Percentiles rank a stretch among this genome's conserved stretches.
phyloP scores from a whole-genome alignment of 2,329 filamentous ascomycete species.

The Acephala macrosclerotiorum region DNA sequence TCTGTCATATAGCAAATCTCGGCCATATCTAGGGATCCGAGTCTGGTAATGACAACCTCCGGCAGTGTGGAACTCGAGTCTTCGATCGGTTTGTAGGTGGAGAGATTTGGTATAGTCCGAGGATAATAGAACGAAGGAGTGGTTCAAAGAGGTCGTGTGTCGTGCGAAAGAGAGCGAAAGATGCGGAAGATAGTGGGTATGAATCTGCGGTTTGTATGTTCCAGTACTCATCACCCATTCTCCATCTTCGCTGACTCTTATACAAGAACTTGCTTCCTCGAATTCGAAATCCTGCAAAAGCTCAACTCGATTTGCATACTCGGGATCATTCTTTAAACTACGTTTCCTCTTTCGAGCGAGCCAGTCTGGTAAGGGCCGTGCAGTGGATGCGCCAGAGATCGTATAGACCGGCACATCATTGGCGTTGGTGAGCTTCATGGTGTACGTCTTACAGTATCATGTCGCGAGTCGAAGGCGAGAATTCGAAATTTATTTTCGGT shows the following conservation, averaged over 20 bases:
- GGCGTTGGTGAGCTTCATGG: conserved; percentile 84
- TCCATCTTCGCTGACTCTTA: conserved; percentile 91
- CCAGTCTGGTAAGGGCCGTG: conserved; percentile 92
- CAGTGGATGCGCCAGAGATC: conserved; percentile 88
- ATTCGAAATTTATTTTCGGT: conserved; percentile 11
- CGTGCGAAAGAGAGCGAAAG: conserved; percentile 92
- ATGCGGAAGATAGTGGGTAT: conserved; percentile 93
- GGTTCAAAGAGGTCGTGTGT: conserved; percentile 91
- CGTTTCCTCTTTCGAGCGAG: conserved; percentile 88
- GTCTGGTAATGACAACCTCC: conserved; percentile 87
- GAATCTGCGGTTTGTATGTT: conserved; percentile 81
- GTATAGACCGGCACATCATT: conserved; percentile 92
- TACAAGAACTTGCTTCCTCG: conserved; percentile 90
- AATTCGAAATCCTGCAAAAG: conserved; percentile 98
- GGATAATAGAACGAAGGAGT: conserved; percentile 88
- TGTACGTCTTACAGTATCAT: conserved; percentile 26
- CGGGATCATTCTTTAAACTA: conserved; percentile 89
- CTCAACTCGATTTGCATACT: conserved; percentile 93
- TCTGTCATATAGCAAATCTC: conserved; percentile 86
- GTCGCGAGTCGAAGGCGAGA: conserved; percentile 1
- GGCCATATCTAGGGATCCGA: conserved; percentile 90
- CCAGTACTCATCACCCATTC: conserved; percentile 97
- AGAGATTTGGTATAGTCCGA: conserved; percentile 93
- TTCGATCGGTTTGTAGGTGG: conserved; percentile 90
- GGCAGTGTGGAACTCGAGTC: conserved; percentile 91